Base-by-base conservation (phyloP, 192 early-diverging fungal species). In the Podila clonocystis region DNA sequence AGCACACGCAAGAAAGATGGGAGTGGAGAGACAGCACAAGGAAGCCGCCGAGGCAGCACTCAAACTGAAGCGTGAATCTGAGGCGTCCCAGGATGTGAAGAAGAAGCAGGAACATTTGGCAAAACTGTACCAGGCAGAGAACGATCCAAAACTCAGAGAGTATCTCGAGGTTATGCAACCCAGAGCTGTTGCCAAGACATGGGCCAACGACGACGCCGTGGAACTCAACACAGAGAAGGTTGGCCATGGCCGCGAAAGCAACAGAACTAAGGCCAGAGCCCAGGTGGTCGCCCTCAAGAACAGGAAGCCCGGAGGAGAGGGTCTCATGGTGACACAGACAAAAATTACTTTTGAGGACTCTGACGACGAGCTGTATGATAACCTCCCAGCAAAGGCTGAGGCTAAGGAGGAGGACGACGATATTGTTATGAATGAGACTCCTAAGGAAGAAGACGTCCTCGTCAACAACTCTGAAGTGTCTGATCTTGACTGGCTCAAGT, bases 191-290 rank as follows among this genome's bases (percentile, higher is more conserved):
- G 88, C 88, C 60, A 88, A 90, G 71, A 94, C 95, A 4, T 99
- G 97, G 97, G 90, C 92, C 5, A 98, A 99, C 83, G 96, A 99
- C 64, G 96, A 98, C 73, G 85, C 80, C n/a, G 73, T 82, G 0
- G 73, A 74, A 20, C 38, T 82, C 26, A 77, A 76, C 45, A 77
- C 70, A 1, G 73, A 72, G n/a, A 73, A 83, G 62, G 72, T 69
- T 69, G 50, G 74, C 73, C 22, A 83, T 62, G 17, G 85, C 30
- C 31, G 66, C 38, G 59, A 60, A 45, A 67, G 74, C 58, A 70
- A 84, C 67, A 67, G 31, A 31, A 52, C 65, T 67, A 88, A 86
- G 41, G 66, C 71, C n/a, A 72, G 57, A 49, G 67, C 71, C n/a
- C 80, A 87, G 20, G 80, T 79, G 13, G 85, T 85, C 30, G 87